A percentile compares a stretch with the other conserved stretches of the same genome.
Evolutionary conservation across 768 basidiomycete species (phyloP).

Genomic region (Rhizopogon rudus): DNA sequence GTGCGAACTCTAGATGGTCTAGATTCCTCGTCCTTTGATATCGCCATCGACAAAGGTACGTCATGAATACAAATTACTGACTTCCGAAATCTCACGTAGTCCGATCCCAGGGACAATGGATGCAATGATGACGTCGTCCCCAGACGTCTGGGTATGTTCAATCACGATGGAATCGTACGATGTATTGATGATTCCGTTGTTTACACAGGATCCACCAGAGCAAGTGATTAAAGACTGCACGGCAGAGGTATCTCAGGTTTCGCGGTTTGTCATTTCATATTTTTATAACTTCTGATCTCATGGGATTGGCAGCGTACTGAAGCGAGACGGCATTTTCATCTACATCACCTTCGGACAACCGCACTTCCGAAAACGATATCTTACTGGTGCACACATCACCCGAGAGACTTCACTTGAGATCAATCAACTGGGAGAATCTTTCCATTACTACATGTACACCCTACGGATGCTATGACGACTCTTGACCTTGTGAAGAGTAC

Average conservation of each 20-base stretch:
- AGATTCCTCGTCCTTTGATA: constrained; percentile 57
- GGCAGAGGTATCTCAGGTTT: constrained; percentile 70
- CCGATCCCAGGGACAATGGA: constrained; percentile 67
- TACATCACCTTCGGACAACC: constrained; percentile 90
- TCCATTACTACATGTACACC: constrained; percentile 82
- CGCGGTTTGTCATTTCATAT: constrained; percentile 42
- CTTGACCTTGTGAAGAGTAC: too few species aligned
- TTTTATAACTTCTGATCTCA: not conserved
- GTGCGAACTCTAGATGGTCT: constrained; percentile 60
- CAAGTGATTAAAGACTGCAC: constrained; percentile 67
- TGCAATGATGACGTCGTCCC: constrained; percentile 81
- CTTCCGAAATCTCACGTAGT: not conserved
- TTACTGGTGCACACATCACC: constrained; percentile 34
- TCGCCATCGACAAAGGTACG: constrained; percentile 79
- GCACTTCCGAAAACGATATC: constrained; percentile 73
- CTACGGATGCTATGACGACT: constrained; percentile 31
- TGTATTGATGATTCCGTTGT: constrained; percentile 1
- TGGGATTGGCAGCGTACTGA: constrained; percentile 48
- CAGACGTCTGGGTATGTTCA: constrained; percentile 70
- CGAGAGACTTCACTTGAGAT: constrained; percentile 59
- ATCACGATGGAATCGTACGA: not conserved
- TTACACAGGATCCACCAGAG: constrained; percentile 64
- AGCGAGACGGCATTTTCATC: constrained; percentile 56
- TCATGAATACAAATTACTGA: not conserved
- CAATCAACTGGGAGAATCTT: constrained; percentile 68